Percentiles rank a stretch among this genome's conserved stretches.
These are phyloP conservation scores for Suillus spraguei DNA, from an alignment of 768 basidiomycete genomes.

Conservation along the genomic window DNA sequence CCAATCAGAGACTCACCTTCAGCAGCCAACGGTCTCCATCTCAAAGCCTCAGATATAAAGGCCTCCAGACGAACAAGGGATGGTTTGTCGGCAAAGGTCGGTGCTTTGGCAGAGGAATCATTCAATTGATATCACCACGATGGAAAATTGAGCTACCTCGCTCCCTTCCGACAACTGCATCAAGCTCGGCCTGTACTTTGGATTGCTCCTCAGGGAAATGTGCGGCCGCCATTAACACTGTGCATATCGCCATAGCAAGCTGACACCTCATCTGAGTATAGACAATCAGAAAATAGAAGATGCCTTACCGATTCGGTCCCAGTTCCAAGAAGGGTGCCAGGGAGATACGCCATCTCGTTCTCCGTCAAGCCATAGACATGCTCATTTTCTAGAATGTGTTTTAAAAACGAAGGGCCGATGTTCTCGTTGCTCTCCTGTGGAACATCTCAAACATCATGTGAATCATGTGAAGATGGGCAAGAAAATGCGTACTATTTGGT, in stretches of 20 bases:
- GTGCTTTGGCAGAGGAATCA: too few relatives aligned
- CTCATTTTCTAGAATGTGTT: not conserved
- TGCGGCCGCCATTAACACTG: not conserved
- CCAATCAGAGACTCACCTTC: too few relatives aligned
- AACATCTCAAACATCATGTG: not conserved
- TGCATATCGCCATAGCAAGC: not conserved
- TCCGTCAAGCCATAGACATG: conserved; percentile 20
- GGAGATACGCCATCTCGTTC: conserved; percentile 54
- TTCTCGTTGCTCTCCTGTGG: not conserved
- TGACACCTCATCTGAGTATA: not conserved
- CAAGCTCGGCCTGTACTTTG: not conserved
- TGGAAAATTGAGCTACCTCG: not conserved
- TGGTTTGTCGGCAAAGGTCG: too few relatives aligned
- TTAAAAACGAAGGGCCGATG: not conserved
- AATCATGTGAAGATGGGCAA: not conserved
- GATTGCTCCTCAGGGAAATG: not conserved
- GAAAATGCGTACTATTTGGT: not conserved
- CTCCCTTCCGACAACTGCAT: not conserved
- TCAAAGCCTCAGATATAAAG: too few relatives aligned
- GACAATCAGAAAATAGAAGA: not conserved
- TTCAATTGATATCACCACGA: too few relatives aligned
- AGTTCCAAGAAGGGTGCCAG: conserved; percentile 61
- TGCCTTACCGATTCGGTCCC: conserved; percentile 49
- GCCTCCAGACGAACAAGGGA: too few relatives aligned
- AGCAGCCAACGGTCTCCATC: too few relatives aligned